Conservation (phyloP, 1,284 basidiomycete species). For the Coniferiporia weirii region DNA sequence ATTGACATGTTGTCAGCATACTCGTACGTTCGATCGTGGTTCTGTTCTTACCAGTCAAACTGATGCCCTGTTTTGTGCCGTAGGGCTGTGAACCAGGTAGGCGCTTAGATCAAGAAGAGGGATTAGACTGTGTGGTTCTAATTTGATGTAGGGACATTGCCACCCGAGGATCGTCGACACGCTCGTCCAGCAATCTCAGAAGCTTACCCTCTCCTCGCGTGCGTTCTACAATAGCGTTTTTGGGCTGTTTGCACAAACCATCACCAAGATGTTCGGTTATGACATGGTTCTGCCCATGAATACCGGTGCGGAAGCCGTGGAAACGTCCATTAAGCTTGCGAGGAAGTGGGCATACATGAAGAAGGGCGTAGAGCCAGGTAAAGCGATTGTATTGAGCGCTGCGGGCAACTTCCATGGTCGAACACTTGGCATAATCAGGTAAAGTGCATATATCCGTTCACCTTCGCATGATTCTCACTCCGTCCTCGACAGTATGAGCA, state of each 20-base stretch:
- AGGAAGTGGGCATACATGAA: constrained; percentile 90
- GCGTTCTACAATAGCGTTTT: constrained; percentile 96
- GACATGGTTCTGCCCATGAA: constrained; percentile 99
- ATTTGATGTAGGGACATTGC: constrained; percentile 73
- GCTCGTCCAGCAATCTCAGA: constrained; percentile 82
- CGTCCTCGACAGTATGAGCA: constrained; percentile 74
- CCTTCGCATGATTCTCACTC: constrained; percentile 7
- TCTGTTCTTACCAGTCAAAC: constrained; percentile 7
- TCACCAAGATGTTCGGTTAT: constrained; percentile 83
- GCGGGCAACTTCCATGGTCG: constrained; percentile 96
- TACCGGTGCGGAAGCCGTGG: constrained; percentile 97
- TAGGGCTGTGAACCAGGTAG: constrained; percentile 83
- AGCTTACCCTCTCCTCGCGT: constrained; percentile 89
- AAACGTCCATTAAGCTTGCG: constrained; percentile 82
- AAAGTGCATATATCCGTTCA: constrained; percentile 18
- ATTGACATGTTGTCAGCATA: constrained; percentile 98
- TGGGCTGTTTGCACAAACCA: constrained; percentile 82
- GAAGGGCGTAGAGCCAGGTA: constrained; percentile 80
- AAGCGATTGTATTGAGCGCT: constrained; percentile 85
- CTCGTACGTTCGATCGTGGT: constrained; percentile 56
- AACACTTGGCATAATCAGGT: constrained; percentile 86
- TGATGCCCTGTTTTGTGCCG: constrained; percentile 2
- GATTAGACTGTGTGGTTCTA: constrained; percentile 26
- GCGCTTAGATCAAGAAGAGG: constrained; percentile 22
- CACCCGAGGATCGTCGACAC: constrained; percentile 86